A percentile compares a stretch with the other conserved stretches of the same genome.
Evolutionary conservation across 2,329 filamentous ascomycete genomes (phyloP).

Genomic region (Lojkania enalia): DNA sequence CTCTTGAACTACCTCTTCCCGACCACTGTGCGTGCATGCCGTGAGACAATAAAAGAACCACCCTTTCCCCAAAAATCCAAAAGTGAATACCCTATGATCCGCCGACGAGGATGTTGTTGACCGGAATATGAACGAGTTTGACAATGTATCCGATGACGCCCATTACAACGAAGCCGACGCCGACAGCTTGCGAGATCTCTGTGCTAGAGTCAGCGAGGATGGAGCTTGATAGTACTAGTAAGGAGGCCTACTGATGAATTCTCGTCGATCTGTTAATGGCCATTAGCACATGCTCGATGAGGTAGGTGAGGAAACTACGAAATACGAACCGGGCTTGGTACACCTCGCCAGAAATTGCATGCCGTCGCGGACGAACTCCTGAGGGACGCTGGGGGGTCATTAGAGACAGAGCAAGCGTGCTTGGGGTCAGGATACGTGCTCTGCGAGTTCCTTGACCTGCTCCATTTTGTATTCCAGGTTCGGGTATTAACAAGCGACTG

Average conservation of each 20-base stretch:
- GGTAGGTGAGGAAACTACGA: no score
- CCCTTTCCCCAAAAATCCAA: background rate
- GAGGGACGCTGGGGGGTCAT: constrained; percentile 38
- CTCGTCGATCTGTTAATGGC: no score
- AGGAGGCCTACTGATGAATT: constrained; percentile 33
- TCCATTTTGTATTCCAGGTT: constrained; percentile 58
- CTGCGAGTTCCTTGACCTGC: constrained; percentile 70
- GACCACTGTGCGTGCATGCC: background rate
- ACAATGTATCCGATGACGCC: constrained; percentile 57
- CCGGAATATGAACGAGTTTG: constrained; percentile 58
- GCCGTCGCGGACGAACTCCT: constrained; percentile 52
- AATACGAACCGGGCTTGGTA: constrained; percentile 53
- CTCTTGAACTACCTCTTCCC: no score
- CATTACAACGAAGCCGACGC: constrained; percentile 58
- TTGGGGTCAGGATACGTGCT: constrained; percentile 42
- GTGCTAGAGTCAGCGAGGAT: constrained; percentile 14
- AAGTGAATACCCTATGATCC: constrained; percentile 34
- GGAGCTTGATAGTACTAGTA: background rate
- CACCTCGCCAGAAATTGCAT: constrained; percentile 55
- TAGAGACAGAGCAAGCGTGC: constrained; percentile 17
- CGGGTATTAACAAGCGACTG: background rate
- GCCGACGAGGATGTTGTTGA: constrained; percentile 58
- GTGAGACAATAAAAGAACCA: background rate
- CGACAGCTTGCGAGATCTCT: constrained; percentile 56
- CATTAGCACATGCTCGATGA: no score